Base-by-base conservation (phyloP, 768 basidiomycete species). In the Tylopilus plumbeoviolaceoides region DNA sequence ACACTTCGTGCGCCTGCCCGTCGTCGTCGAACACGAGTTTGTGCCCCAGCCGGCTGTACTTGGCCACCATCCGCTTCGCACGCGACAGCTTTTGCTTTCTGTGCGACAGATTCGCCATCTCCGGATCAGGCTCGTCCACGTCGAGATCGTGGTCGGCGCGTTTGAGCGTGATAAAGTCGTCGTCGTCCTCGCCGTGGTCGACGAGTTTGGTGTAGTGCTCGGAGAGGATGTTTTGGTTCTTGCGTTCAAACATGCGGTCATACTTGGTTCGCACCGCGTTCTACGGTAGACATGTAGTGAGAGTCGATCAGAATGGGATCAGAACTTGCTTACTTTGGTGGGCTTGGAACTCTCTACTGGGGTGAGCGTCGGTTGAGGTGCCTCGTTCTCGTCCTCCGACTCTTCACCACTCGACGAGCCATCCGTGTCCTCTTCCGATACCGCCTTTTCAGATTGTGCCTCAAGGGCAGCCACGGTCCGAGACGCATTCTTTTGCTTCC, bases 161-260 rank as follows among this genome's bases (percentile, higher is more conserved):
- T 67, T 94, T 93, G 57, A 98, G 80, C 0, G 91, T 93, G 66
- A 98, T 89, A 67, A 99, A 98, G 50, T 97, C 64, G 42, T 66
- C 95, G 54, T 92, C 92, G 33, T 75, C 80, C 14, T 73, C 73
- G 39, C 74, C 75, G 58, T 86, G 86, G 55, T 91, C 89, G 54
- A 98, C 75, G 36, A 99, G 84, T 63, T 91, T 92, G 52, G 75
- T 78, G 73, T 97, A 98, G 69, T 97, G 94, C 54, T 85, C 82
- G 0, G 94, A 92, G 30, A 98, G 78, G 45, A 98, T 85, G 57
- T 84, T 87, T 68, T 97, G 95, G 66, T 97, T 98, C 69, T 91
- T 95, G 51, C 95, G 83, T 64, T 90, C 89, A 66, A 98, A 98
- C 94, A 99, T 98, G 48, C 91, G 83, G 70, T 98, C 95, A 68